A percentile compares a stretch with the other conserved stretches of the same genome.
phyloP scores from a whole-genome alignment of 2,329 filamentous ascomycete genomes.

The Mycosphaerella sp. region DNA sequence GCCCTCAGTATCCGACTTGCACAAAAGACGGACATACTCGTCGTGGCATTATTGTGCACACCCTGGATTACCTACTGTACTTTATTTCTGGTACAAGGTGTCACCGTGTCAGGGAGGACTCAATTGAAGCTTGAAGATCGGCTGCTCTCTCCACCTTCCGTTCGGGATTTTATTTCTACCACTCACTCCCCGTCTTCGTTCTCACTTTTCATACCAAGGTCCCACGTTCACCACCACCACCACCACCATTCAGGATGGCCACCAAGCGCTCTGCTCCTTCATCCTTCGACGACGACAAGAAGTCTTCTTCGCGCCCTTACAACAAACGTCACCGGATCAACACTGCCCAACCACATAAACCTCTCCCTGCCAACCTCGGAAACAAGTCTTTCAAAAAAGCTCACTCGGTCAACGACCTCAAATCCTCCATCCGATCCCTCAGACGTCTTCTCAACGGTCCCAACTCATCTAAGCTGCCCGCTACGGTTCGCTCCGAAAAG shows the following conservation, averaged over 20 bases:
- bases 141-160: too few relatives aligned
- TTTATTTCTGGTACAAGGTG: too few relatives aligned
- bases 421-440: conserved; percentile 65
- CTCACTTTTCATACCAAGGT: not conserved
- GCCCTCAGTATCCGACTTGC: conserved; percentile 12
- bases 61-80: not conserved
- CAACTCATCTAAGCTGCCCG: conserved; percentile 50
- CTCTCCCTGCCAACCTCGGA: conserved; percentile 16
- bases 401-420: conserved; percentile 53
- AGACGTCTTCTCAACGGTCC: conserved; percentile 58
- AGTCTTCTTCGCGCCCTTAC: not conserved
- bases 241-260: conserved; percentile 13
- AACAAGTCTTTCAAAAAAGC: conserved; percentile 31
- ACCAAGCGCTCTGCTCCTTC: conserved; percentile 21
- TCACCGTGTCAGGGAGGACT: too few relatives aligned
- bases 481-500: conserved; percentile 60
- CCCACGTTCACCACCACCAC: not conserved
- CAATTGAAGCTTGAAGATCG: not conserved
- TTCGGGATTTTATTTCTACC: not conserved
- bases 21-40: conserved; percentile 11
- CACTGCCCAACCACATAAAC: conserved; percentile 15
- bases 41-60: not conserved
- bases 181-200: not conserved
- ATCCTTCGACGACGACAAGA: not conserved
- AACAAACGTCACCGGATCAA: conserved; percentile 5